Evolutionary conservation across 306 rosid genomes (phyloP).

Genomic region (Pyrus betulifolia): DNA sequence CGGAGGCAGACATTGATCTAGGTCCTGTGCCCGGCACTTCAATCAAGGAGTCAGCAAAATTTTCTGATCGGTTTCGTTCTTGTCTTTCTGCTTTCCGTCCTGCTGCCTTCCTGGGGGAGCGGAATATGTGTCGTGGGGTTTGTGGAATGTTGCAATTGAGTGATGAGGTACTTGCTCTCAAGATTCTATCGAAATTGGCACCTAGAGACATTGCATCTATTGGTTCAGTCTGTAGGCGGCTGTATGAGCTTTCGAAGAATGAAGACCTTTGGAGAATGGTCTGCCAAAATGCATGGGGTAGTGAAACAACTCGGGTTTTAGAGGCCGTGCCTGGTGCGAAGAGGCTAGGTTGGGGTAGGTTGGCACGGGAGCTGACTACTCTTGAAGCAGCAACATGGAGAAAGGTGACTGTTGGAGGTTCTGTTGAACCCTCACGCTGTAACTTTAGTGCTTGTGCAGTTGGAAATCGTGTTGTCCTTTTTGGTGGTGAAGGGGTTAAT

Average conservation of each 20-base stretch:
- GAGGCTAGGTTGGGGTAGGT: constrained; percentile 93
- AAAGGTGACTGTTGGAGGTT: constrained; percentile 86
- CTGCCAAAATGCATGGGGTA: constrained; percentile 99
- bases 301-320: constrained; percentile 87
- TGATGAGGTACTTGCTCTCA: constrained; percentile 87
- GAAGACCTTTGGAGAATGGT: constrained; percentile 98
- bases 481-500: constrained; percentile 98
- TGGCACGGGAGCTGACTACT: constrained; percentile 92
- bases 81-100: constrained; percentile 60
- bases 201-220: constrained; percentile 97
- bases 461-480: constrained; percentile 93
- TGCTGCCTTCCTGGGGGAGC: constrained; percentile 47
- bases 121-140: constrained; percentile 80
- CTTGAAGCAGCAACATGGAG: constrained; percentile 99
- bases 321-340: constrained; percentile 96
- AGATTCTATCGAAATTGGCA: constrained; percentile 80
- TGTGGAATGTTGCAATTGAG: constrained; percentile 89
- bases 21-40: constrained; percentile 69
- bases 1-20: constrained; percentile 83
- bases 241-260: constrained; percentile 71
- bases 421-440: constrained; percentile 96
- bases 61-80: constrained; percentile 50
- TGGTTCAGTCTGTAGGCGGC: constrained; percentile 72
- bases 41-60: constrained; percentile 52
- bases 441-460: constrained; percentile 98